phyloP scores from a whole-genome alignment of 2,329 filamentous ascomycete genomes.

The Penicillium concentricum region DNA sequence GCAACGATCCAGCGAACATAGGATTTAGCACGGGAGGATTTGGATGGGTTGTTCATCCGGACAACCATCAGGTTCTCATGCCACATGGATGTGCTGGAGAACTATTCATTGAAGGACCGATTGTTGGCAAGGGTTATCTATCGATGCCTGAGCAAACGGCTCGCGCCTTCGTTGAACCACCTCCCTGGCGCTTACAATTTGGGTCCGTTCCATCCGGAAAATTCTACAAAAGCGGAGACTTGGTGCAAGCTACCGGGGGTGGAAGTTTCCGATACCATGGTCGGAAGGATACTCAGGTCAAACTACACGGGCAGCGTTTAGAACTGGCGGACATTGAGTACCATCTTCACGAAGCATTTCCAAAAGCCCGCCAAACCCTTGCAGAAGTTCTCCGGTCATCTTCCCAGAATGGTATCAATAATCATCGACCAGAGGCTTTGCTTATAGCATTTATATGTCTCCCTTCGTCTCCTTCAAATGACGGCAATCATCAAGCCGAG shows the following conservation, averaged over 20 bases:
- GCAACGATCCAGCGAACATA: not conserved
- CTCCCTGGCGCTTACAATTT: not conserved
- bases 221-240: conserved; percentile 1
- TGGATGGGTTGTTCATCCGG: conserved; percentile 5
- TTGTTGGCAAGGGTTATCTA: not conserved
- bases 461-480: too few species aligned
- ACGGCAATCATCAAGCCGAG: too few species aligned
- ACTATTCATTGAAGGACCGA: conserved; percentile 1
- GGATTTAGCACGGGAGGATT: not conserved
- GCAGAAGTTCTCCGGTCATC: not conserved
- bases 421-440: not conserved
- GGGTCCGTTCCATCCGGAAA: not conserved
- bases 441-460: not conserved
- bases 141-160: not conserved
- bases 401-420: not conserved
- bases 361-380: not conserved
- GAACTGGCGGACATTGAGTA: not conserved
- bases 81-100: conserved; percentile 3
- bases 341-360: not conserved
- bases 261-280: not conserved
- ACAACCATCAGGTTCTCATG: not conserved
- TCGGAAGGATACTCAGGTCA: not conserved
- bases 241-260: not conserved
- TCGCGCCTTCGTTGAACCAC: not conserved
- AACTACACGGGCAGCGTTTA: not conserved